phyloP scores from a whole-genome alignment of 495 filamentous ascomycete genomes.

The Mycothermus thermophilus region DNA sequence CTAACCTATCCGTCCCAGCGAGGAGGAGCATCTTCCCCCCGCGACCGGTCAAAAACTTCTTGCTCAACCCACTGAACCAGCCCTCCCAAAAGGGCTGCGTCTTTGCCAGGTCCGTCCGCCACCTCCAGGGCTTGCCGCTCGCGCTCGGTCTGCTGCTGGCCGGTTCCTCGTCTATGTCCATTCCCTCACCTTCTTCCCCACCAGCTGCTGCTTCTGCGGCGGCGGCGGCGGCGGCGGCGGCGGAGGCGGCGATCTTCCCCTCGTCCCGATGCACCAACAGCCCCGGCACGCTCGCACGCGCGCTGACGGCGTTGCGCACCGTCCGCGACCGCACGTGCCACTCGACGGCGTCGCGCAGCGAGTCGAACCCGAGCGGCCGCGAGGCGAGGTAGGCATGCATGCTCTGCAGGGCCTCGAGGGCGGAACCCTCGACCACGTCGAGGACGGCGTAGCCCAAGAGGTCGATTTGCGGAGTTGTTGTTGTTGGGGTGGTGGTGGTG shows the following conservation, averaged over 20 bases:
- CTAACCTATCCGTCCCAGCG: conserved; percentile 85
- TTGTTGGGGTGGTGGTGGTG: not conserved
- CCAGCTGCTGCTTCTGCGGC: conserved; percentile 15
- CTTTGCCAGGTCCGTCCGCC: conserved; percentile 70
- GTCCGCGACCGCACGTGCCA: conserved; percentile 92
- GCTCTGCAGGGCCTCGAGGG: conserved; percentile 82
- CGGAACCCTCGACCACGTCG: conserved; percentile 82
- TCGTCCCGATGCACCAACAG: conserved; percentile 48
- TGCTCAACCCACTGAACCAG: conserved; percentile 81
- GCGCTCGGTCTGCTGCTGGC: not conserved
- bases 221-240: no score
- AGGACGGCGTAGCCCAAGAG: conserved; percentile 81
- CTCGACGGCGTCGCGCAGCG: conserved; percentile 65
- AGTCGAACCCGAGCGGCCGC: conserved; percentile 65
- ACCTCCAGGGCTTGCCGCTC: conserved; percentile 44
- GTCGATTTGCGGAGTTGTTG: not conserved
- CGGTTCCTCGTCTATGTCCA: not conserved
- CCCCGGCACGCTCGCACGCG: conserved; percentile 75
- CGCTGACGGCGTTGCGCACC: conserved; percentile 67
- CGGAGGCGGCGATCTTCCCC: conserved; percentile 6
- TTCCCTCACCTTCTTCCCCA: not conserved
- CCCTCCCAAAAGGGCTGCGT: conserved; percentile 89
- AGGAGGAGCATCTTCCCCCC: conserved; percentile 86
- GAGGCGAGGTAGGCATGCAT: conserved; percentile 87
- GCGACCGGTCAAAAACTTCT: conserved; percentile 69